Base-by-base conservation (phyloP, 176 grass and related monocot species). In the Triticum turgidum region DNA sequence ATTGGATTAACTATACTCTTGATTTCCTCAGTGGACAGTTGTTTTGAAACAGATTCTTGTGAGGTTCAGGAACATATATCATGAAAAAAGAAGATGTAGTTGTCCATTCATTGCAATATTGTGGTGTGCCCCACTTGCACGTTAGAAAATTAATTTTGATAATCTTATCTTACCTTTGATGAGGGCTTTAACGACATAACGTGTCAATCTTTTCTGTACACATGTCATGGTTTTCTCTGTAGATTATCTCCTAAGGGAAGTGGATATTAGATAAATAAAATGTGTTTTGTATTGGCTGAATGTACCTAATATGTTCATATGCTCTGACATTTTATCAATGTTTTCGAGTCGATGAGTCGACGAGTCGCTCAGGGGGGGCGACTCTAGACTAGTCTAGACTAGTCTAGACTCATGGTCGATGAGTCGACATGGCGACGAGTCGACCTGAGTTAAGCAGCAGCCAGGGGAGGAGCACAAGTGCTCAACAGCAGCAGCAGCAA, bases 41-140 rank as follows among this genome's bases (percentile, higher is more conserved):
- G n/a, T 74, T 47, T 74, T 20, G 6, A 45, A 25, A 45, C 5
- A 2, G 4, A 25, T 45, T 73, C n/a, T 24, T 25, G n/a, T 73
- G 70, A 73, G 70, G 21, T 24, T 45, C 70, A 73, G 21, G 39
- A 73, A 30, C 39, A 73, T 14, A 44, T 73, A 73, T 44, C n/a
- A 9, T 73, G 11, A 54, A 3, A 42, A 73, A 5, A 41, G 3
- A 73, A 22, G 41, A 22, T 45, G 11, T 47, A 49, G 30, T 78
- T 77, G 0, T 88, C 37, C 84, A 69, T 75, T 59, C 62, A 39
- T 79, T 79, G 73, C 14, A 86, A 13, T 86, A 4, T 66, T 34
- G 15, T 63, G 41, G 80, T 76, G 7, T 45, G 14, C 25, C 72
- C 11, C 41, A 65, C 58, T 63, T 44, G 15, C 78, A 80, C 1